These are phyloP conservation scores for Nyssa sinensis DNA, from an alignment of 148 eudicot species.

Conservation along the genomic window DNA sequence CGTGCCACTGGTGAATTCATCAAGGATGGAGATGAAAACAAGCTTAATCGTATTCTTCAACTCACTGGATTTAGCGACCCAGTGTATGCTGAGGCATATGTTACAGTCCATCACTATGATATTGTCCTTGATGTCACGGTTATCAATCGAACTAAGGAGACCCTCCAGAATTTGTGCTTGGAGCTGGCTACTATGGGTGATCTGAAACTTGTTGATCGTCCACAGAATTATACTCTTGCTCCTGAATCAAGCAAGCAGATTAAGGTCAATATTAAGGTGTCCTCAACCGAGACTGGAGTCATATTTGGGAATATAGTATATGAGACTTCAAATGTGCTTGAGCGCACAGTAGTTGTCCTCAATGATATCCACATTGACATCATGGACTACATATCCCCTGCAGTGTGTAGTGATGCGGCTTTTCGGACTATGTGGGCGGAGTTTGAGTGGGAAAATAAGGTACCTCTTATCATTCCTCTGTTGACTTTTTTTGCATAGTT, in stretches of 20 bases:
- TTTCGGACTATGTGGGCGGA: slow-evolving; percentile 88
- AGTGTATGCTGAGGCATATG: slow-evolving; percentile 88
- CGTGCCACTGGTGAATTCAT: slow-evolving; percentile 86
- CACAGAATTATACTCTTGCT: slow-evolving; percentile 80
- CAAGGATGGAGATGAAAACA: slow-evolving; percentile 71
- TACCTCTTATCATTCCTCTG: slow-evolving; percentile 17
- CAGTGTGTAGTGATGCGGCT: slow-evolving; percentile 70
- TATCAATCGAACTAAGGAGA: slow-evolving; percentile 79
- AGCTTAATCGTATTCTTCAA: slow-evolving; percentile 80
- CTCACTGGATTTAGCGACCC: slow-evolving; percentile 92
- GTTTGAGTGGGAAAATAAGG: slow-evolving; percentile 94
- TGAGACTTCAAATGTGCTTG: slow-evolving; percentile 81
- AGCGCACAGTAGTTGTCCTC: slow-evolving; percentile 78
- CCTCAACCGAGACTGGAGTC: slow-evolving; percentile 84
- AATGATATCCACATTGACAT: slow-evolving; percentile 89
- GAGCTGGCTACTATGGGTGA: slow-evolving; percentile 94
- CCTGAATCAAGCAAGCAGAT: slow-evolving; percentile 88
- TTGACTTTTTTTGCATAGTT: not conserved
- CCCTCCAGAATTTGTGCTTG: slow-evolving; percentile 80
- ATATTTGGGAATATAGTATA: slow-evolving; percentile 82
- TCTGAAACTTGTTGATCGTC: slow-evolving; percentile 88
- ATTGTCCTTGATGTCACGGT: slow-evolving; percentile 91
- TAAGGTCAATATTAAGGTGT: slow-evolving; percentile 80
- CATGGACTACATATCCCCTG: slow-evolving; percentile 87
- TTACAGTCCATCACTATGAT: slow-evolving; percentile 86